Evolutionary conservation across 352 stramenopile genomes (phyloP).

Genomic region (Pythium sukuiense): DNA sequence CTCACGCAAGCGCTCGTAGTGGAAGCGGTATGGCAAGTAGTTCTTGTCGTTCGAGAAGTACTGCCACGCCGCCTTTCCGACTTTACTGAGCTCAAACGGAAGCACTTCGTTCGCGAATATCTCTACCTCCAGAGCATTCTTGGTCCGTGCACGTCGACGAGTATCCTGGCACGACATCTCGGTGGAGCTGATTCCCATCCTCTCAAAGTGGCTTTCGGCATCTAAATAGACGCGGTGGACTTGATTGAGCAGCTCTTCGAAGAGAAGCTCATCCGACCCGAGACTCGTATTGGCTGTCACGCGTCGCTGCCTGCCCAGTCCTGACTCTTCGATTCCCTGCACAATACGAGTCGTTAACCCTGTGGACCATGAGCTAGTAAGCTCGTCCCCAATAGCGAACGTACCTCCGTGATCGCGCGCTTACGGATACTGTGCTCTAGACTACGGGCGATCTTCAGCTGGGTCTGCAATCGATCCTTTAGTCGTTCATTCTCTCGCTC

Average conservation of each 20-base stretch:
- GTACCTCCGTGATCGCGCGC: background rate
- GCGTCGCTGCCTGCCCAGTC: slow-evolving; percentile 16
- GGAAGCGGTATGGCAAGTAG: slow-evolving; percentile 15
- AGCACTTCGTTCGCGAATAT: slow-evolving; percentile 17
- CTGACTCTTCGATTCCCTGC: slow-evolving; percentile 12
- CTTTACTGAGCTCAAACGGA: slow-evolving; percentile 12
- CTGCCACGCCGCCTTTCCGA: slow-evolving; percentile 15
- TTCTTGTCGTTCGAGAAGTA: slow-evolving; percentile 23
- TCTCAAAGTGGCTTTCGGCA: background rate
- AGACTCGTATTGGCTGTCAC: slow-evolving; percentile 1
- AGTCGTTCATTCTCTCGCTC: slow-evolving; percentile 7
- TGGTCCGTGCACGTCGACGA: background rate
- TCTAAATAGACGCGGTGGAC: slow-evolving; percentile 14
- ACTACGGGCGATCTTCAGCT: slow-evolving; percentile 1
- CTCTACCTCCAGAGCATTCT: slow-evolving; percentile 16
- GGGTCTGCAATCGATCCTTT: background rate
- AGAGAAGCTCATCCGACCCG: slow-evolving; percentile 3
- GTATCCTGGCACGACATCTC: slow-evolving; percentile 11
- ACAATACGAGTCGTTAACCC: no score
- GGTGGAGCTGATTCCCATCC: slow-evolving; percentile 1
- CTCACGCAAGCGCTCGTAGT: slow-evolving; percentile 14
- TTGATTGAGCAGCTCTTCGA: slow-evolving; percentile 10
- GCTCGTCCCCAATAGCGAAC: no score
- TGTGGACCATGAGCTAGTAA: no score
- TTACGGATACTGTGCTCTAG: background rate